Base-by-base conservation (phyloP, 1,284 basidiomycete genomes). In the Apiotrichum siamense region DNA sequence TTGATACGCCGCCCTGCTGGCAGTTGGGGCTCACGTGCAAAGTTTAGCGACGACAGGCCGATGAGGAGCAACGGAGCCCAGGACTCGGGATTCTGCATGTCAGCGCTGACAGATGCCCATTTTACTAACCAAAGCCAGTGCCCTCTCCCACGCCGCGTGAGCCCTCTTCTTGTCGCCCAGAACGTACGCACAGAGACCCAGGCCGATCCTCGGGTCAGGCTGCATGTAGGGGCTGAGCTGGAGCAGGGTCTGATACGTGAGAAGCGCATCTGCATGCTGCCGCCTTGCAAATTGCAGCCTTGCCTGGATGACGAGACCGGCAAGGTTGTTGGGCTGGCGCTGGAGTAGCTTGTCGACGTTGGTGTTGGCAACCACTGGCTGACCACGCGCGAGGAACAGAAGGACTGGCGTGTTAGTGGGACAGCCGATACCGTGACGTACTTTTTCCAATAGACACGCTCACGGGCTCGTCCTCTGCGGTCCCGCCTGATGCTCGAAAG, bases 121-220 rank as follows among this genome's bases (percentile, higher is more conserved):
- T n/a, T n/a, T n/a, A 79, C 86, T 55, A 54, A 88, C 88, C 60
- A 90, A 81, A 72, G 87, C 85, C 49, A 87, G 69, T 59, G 86
- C 86, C 38, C 91, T 79, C 62, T 89, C 80, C 92, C 93, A 97
- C 0, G 91, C 92, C 26, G 80, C 80, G 57, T 83, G 83, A 0
- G 92, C 92, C 59, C 84, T 84, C 3, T 77, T 77, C 53, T 83
- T 84, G 62, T 92, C 83, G 49, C 86, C 86, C 72, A 94, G 77
- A 11, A 86, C 81, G 87, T 88, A 96, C 18, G 90, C 78, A 71
- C 92, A 94, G 9, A 96, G 76, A 10, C 93, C 93, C 33, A 97
- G 88, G 17, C 92, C 92, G 58, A 96, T 87, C 15, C 92, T 81
- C 26, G 92, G 92, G 69, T 97, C 92, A 0, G 92, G 93, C 21